Percentiles rank a stretch among this genome's conserved stretches.
Evolutionary conservation across 768 basidiomycete species (phyloP).

Genomic region (Xerocomellus amylosporus): DNA sequence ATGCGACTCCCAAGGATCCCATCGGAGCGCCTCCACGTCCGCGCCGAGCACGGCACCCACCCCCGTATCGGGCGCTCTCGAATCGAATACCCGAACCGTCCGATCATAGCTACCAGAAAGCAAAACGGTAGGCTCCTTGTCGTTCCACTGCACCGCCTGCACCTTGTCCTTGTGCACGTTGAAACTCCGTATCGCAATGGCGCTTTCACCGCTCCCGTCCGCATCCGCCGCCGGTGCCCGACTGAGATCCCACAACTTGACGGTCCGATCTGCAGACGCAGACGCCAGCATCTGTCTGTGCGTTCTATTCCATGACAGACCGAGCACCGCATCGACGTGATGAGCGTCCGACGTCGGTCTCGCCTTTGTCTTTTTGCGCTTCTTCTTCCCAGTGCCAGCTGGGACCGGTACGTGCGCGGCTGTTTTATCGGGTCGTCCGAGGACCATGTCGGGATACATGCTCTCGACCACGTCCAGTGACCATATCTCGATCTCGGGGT

Average conservation of each 20-base stretch:
- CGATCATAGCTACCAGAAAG: conserved; percentile 94
- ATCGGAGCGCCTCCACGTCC: conserved; percentile 90
- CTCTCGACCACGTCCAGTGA: conserved; percentile 91
- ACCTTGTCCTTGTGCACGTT: conserved; percentile 89
- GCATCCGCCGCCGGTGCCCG: conserved; percentile 55
- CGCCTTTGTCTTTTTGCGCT: conserved; percentile 81
- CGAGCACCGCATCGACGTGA: conserved; percentile 94
- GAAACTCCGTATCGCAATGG: conserved; percentile 78
- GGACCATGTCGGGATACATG: conserved; percentile 88
- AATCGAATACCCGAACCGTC: conserved; percentile 93
- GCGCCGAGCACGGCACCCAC: conserved; percentile 85
- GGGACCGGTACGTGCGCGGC: conserved; percentile 75
- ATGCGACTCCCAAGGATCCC: conserved; percentile 93
- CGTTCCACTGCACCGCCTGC: conserved; percentile 95
- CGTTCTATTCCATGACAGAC: conserved; percentile 86
- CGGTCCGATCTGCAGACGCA: conserved; percentile 90
- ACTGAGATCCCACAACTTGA: conserved; percentile 96
- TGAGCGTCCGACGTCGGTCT: conserved; percentile 59
- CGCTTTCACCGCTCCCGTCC: conserved; percentile 41
- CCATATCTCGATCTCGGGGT: conserved; percentile 99
- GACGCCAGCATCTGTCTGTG: conserved; percentile 91
- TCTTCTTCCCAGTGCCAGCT: conserved; percentile 94
- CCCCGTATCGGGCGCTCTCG: conserved; percentile 74
- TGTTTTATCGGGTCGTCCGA: conserved; percentile 85
- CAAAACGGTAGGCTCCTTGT: conserved; percentile 80